Evolutionary conservation across 306 rosid species (phyloP), one percentile per base, ranked within the genome.

Genomic region (Oxytropis ochrocephala): DNA sequence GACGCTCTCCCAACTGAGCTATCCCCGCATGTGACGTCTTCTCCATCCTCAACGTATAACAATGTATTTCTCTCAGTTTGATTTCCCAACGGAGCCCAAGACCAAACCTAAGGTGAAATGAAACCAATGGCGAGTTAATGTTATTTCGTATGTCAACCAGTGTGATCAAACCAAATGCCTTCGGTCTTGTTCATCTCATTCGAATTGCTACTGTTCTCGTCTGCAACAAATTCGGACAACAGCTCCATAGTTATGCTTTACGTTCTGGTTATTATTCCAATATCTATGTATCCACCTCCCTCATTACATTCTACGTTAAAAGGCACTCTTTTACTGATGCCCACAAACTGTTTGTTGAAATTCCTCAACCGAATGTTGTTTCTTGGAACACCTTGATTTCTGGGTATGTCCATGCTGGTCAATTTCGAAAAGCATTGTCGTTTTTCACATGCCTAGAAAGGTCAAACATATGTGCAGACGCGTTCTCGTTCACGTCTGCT

Each of bases 331-430:
- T 84, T 0, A 66, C 6, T 33, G 62, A 75, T 39, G 94, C 89
- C 5, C 78, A 64, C 43, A 52, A n/a, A 24, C 7, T 82, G 89
- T 82, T 90, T 21, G 91, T 5, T 75, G 88, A 87, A 73, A 85
- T 39, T 13, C 80, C 91, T 76, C 75, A 78, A 11, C 80, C 79
- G 4, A 86, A 46, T 17, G 81, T 83, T 5, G 84, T 88, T 70
- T 73, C 96, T 57, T 85, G 88, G 91, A 86, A 88, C 59, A 85
- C 91, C 17, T 38, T 85, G 81, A 88, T 90, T 56, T 88, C 86
- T 41, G 97, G 93, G 0, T 83, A 76, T 33, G 85, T 75, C 21
- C 91, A 69, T 5, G 78, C 72, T 9, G 84, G 89, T 51, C 67
- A 71, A 61, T 84, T 70, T 70, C 43, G 74, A 12, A 55, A 71